phyloP scores from a whole-genome alignment of 2,329 filamentous ascomycete genomes.

The Apiospora marii region DNA sequence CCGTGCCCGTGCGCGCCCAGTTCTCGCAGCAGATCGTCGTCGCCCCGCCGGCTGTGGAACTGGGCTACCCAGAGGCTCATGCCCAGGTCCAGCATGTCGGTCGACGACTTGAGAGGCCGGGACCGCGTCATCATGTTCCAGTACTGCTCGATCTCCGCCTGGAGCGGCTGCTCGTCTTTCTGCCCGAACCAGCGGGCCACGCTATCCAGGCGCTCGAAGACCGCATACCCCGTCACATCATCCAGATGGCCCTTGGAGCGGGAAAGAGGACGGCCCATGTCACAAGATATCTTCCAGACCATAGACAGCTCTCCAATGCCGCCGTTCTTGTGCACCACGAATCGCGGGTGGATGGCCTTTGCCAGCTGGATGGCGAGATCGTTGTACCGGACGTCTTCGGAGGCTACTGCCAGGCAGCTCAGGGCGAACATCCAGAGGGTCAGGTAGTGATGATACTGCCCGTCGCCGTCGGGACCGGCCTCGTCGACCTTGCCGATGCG shows the following conservation, averaged over 20 bases:
- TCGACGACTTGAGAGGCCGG: conserved; percentile 52
- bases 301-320: conserved; percentile 42
- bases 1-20: background rate
- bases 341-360: conserved; percentile 59
- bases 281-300: conserved; percentile 65
- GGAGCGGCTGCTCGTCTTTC: conserved; percentile 41
- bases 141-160: conserved; percentile 61
- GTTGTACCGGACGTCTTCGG: conserved; percentile 55
- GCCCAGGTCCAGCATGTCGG: conserved; percentile 63
- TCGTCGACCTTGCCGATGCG: conserved; percentile 64
- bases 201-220: conserved; percentile 56
- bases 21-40: background rate
- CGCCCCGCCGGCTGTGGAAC: conserved; percentile 50
- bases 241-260: conserved; percentile 62
- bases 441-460: conserved; percentile 69
- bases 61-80: conserved; percentile 67
- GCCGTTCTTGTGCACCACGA: conserved; percentile 45
- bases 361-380: conserved; percentile 59
- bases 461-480: conserved; percentile 59
- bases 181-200: conserved; percentile 42
- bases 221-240: conserved; percentile 60
- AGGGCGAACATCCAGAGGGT: conserved; percentile 71
- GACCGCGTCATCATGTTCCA: conserved; percentile 51
- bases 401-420: conserved; percentile 59
- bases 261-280: conserved; percentile 56